Conservation (phyloP, 2,329 filamentous ascomycete genomes). For the Claviceps sp. region DNA sequence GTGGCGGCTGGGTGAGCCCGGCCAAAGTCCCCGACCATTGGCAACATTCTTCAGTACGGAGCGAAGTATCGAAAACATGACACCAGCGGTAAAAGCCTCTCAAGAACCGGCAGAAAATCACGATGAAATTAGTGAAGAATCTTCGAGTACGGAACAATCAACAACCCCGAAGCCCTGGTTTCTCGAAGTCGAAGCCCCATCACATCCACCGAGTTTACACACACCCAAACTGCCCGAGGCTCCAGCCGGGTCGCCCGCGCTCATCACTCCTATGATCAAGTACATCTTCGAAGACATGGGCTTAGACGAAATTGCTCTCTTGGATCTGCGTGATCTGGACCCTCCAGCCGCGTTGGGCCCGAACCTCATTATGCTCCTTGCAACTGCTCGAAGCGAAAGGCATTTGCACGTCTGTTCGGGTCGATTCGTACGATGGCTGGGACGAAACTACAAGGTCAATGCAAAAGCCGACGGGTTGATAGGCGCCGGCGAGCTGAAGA, state of each 20-base stretch:
- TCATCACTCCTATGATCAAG: constrained; percentile 60
- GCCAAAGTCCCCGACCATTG: constrained; percentile 9
- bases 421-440: constrained; percentile 75
- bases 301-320: constrained; percentile 63
- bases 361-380: constrained; percentile 85
- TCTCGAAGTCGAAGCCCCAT: constrained; percentile 55
- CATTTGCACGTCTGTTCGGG: constrained; percentile 87
- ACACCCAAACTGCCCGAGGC: constrained; percentile 35
- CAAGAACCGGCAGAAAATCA: constrained; percentile 7
- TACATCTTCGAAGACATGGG: constrained; percentile 77
- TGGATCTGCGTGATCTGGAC: constrained; percentile 75
- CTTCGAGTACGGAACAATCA: neutral
- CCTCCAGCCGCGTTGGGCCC: constrained; percentile 78
- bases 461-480: constrained; percentile 79
- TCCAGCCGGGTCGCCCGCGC: constrained; percentile 54
- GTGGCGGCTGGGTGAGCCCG: constrained; percentile 11
- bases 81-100: constrained; percentile 9
- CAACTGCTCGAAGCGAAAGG: constrained; percentile 80
- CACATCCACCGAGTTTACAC: constrained; percentile 35
- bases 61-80: constrained; percentile 6
- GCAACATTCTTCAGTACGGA: constrained; percentile 13
- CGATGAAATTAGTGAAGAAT: constrained; percentile 15
- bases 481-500: constrained; percentile 81
- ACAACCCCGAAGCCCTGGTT: constrained; percentile 58
- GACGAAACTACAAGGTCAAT: constrained; percentile 55